Percentiles rank a stretch among this genome's conserved stretches.
Evolutionary conservation across 1,284 basidiomycete genomes (phyloP).

Genomic region (Pholiota adiposa): DNA sequence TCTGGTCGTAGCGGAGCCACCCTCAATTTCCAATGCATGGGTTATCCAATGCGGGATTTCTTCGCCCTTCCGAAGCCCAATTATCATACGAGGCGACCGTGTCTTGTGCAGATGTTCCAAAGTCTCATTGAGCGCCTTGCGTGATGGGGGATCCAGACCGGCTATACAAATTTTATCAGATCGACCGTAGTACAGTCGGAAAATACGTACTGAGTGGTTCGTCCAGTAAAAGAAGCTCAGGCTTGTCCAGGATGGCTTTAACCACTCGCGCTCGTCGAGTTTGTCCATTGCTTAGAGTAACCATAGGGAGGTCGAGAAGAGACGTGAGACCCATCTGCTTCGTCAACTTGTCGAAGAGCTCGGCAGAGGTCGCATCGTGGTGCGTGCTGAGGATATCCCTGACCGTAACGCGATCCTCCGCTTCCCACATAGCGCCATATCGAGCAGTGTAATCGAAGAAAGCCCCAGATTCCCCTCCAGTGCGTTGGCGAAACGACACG

Average conservation of each 20-base stretch:
- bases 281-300: slow-evolving; percentile 92
- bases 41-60: slow-evolving; percentile 80
- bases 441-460: slow-evolving; percentile 93
- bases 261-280: slow-evolving; percentile 87
- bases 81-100: slow-evolving; percentile 64
- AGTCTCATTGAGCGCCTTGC: slow-evolving; percentile 60
- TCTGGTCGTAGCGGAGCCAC: slow-evolving; percentile 14
- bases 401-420: slow-evolving; percentile 72
- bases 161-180: slow-evolving; percentile 46
- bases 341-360: slow-evolving; percentile 54
- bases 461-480: slow-evolving; percentile 61
- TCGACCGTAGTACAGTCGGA: slow-evolving; percentile 11
- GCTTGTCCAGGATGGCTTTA: slow-evolving; percentile 72
- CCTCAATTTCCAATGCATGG: slow-evolving; percentile 28
- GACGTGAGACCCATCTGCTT: slow-evolving; percentile 57
- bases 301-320: slow-evolving; percentile 79
- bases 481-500: slow-evolving; percentile 77
- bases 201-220: slow-evolving; percentile 75
- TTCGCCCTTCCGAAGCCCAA: slow-evolving; percentile 84
- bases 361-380: slow-evolving; percentile 33
- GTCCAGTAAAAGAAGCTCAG: slow-evolving; percentile 80
- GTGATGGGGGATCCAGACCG: slow-evolving; percentile 69
- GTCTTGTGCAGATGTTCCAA: slow-evolving; percentile 62
- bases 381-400: slow-evolving; percentile 70
- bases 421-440: slow-evolving; percentile 86